Evolutionary conservation across 306 rosid species (phyloP), one percentile per base, ranked within the genome.

Genomic region (Quercus engelmannii): DNA sequence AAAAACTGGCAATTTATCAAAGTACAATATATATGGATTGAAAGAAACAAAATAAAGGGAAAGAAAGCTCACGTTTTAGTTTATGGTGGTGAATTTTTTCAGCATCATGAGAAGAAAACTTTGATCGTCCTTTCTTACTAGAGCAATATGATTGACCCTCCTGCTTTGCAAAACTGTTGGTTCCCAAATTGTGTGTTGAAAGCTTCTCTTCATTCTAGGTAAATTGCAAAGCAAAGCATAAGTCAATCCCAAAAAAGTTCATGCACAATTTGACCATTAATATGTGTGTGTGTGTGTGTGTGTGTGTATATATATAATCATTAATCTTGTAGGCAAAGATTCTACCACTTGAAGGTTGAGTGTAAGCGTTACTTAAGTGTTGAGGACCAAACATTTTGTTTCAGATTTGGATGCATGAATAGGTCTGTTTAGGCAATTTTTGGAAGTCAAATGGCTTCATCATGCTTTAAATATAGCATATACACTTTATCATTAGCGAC

Each of bases 21-120:
- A 62, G 55, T 26, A 57, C 30, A 71, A 3, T 68, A 55, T 6
- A 58, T 18, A 78, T 74, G 62, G 69, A 76, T 35, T 28, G 14
- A 26, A 17, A 21, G 28, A 19, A 6, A 30, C 26, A 30, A 55
- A 73, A 56, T 55, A 7, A 80, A 62, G 51, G 33, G 12, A 69
- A 70, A 21, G 73, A 73, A 19, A 80, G 72, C 88, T 90, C 74
- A 92, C 97, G 72, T 79, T 89, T 92, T 71, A 23, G 52, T 78
- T 78, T 94, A 90, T 91, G 88, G 23, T 63, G 83, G 73, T 71
- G 93, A 19, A 78, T 86, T 86, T 84, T 90, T 74, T 82, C 77
- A 57, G 55, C 80, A 71, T 65, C 72, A 65, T 67, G 81, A 41
- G 35, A 21, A 59, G 83, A 75, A 68, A 88, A 86, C 83, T 83